These are phyloP conservation scores for Neopestalotiopsis clavispora DNA, from an alignment of 2,329 filamentous ascomycete species.

Conservation along the genomic window DNA sequence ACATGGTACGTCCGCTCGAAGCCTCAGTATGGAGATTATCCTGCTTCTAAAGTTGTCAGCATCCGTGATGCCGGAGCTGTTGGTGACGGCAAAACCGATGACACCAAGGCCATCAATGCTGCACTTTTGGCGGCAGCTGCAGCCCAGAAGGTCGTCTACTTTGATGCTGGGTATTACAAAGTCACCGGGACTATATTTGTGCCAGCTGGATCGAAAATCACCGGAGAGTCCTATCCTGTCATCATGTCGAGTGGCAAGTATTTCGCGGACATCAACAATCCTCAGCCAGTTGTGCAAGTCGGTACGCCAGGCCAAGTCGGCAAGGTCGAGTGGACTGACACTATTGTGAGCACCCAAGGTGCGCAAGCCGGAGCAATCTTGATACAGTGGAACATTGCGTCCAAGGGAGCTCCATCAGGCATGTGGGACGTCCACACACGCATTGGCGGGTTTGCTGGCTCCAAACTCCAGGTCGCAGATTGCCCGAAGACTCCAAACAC, in stretches of 20 bases:
- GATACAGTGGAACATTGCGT: slow-evolving; percentile 66
- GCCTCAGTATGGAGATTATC: slow-evolving; percentile 71
- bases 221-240: slow-evolving; percentile 62
- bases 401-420: slow-evolving; percentile 46
- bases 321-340: slow-evolving; percentile 64
- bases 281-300: slow-evolving; percentile 61
- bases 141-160: slow-evolving; percentile 59
- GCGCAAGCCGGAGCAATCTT: slow-evolving; percentile 64
- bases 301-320: slow-evolving; percentile 62
- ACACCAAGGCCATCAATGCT: slow-evolving; percentile 71
- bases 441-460: slow-evolving; percentile 74
- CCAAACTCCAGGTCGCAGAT: slow-evolving; percentile 66
- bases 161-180: slow-evolving; percentile 66
- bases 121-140: slow-evolving; percentile 62
- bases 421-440: slow-evolving; percentile 82
- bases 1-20: slow-evolving; percentile 76
- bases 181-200: slow-evolving; percentile 60
- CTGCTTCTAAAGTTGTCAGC: slow-evolving; percentile 67
- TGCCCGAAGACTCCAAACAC: slow-evolving; percentile 56
- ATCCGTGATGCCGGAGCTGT: slow-evolving; percentile 71
- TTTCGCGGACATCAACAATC: slow-evolving; percentile 56
- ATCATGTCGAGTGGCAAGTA: slow-evolving; percentile 55
- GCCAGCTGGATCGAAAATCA: slow-evolving; percentile 54
- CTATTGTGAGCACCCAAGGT: slow-evolving; percentile 65
- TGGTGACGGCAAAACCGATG: slow-evolving; percentile 77